A percentile compares a stretch with the other conserved stretches of the same genome.
phyloP scores from a whole-genome alignment of 139 green algal species.

The Chlamydomonas asymmetrica region DNA sequence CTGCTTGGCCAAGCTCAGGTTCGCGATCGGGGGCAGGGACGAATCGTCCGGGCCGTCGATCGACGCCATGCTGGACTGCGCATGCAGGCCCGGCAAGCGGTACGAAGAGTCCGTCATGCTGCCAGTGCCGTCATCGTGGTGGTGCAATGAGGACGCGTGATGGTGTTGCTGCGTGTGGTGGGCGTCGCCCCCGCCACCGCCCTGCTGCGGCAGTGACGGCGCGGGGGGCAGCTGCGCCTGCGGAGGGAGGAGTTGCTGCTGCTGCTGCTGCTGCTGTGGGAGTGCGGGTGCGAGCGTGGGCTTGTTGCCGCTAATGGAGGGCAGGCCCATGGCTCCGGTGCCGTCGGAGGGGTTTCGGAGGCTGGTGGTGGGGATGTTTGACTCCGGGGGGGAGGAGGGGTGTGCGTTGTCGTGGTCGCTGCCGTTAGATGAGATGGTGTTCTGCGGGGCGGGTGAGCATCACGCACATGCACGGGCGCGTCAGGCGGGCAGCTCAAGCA shows the following conservation, averaged over 20 bases:
- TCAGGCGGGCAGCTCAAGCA: not conserved
- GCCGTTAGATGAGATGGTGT: conserved; percentile 23
- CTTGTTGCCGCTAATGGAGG: no score
- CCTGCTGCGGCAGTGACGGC: not conserved
- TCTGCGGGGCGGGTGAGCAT: not conserved
- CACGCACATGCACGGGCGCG: not conserved
- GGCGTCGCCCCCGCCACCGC: not conserved
- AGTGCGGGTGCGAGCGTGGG: no score
- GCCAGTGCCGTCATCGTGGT: conserved; percentile 4
- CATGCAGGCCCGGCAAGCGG: conserved; percentile 22
- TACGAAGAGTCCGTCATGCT: not conserved
- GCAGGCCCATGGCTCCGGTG: conserved; percentile 1
- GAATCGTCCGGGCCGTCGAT: conserved; percentile 15
- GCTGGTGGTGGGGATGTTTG: not conserved
- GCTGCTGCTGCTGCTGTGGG: no score
- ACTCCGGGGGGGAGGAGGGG: conserved; percentile 4
- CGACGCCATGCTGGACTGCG: conserved; percentile 22
- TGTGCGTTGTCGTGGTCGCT: conserved; percentile 27
- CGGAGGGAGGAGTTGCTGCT: no score
- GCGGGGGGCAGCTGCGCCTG: no score
- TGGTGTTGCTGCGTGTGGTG: not conserved
- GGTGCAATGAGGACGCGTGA: not conserved
- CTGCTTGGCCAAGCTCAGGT: conserved; percentile 30
- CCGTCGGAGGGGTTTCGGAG: conserved; percentile 1
- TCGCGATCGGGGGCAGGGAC: conserved; percentile 36